Conservation (phyloP, 2,329 filamentous ascomycete genomes). For the Lecanosticta acicola region DNA sequence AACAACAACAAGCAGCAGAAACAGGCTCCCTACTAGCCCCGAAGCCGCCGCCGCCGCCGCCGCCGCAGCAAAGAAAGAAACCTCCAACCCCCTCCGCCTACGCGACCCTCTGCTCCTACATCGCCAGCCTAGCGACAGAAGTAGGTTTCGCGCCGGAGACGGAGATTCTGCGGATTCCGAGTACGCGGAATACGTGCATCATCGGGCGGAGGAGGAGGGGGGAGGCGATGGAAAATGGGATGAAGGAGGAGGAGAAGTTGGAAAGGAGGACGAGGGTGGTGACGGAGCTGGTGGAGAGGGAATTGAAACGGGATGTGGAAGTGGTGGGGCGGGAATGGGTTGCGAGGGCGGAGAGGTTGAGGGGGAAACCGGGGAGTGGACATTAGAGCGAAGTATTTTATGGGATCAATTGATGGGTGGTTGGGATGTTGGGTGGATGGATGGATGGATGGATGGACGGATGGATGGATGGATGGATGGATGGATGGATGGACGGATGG, state of each 20-base stretch:
- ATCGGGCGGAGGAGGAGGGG: constrained; percentile 55
- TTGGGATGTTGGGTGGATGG: too few species aligned
- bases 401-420: too few species aligned
- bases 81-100: constrained; percentile 70
- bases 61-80: constrained; percentile 32
- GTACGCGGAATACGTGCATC: constrained; percentile 78
- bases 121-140: constrained; percentile 61
- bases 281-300: constrained; percentile 55
- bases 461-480: too few species aligned
- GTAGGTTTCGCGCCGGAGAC: constrained; percentile 73
- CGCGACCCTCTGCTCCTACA: constrained; percentile 75
- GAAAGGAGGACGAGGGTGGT: constrained; percentile 52
- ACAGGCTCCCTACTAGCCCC: constrained; percentile 30
- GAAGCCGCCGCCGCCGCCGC: too few species aligned
- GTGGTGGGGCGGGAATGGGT: constrained; percentile 48
- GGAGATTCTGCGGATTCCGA: constrained; percentile 85
- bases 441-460: too few species aligned
- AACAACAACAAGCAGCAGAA: constrained; percentile 32
- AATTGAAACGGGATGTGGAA: constrained; percentile 43
- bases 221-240: not conserved
- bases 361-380: constrained; percentile 41
- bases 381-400: too few species aligned
- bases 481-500: too few species aligned
- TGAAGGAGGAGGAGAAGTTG: not conserved
- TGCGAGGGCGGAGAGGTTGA: constrained; percentile 45